Evolutionary conservation across 2,329 filamentous ascomycete species (phyloP), one percentile per base, ranked within the genome.

Genomic region (Colletotrichum higginsianum): DNA sequence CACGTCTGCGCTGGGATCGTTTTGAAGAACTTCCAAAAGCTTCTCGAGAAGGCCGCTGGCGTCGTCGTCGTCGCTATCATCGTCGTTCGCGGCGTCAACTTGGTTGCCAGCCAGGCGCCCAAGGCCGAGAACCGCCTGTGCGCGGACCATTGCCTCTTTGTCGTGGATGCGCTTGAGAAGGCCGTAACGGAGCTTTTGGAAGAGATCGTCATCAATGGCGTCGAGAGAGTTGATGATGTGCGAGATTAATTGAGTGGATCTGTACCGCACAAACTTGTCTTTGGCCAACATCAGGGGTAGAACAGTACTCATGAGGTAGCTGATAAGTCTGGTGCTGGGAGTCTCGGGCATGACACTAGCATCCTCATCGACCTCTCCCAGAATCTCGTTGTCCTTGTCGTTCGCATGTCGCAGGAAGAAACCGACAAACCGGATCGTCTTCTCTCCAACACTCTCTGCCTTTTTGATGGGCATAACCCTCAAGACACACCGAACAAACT

Each of bases 1-100:
- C 46, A 99, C 96, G 77, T 99, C 96, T 2, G 96, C 95, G 76
- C 94, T 97, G 0, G 96, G 93, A 77, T 99, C 96, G 76, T 98
- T 96, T 79, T 97, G 95, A 75, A 98, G 87, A 40, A 97, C 92
- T 76, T 97, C 93, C 12, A 98, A 86, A 5, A 98, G 89, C 81
- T 95, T 97, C 71, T 93, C 91, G 30, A 98, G 84, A 49, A 98
- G 86, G 11, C 93, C 93, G 11, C 89, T 90, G 13, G 89, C 88
- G 13, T 87, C 86, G 26, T 87, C 87, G 42, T 93, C 91, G 62
- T 92, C 91, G 67, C 92, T 90, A 70, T 91, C 92, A 47, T 91
- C 91, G 56, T 94, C 92, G 74, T 93, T 89, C 46, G 87, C 88
- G 75, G 90, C 92, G 66, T 93, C 93, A 5, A 92, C 89, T 75